Conservation (phyloP, 2,329 filamentous ascomycete genomes). For the Aspergillus fructus region DNA sequence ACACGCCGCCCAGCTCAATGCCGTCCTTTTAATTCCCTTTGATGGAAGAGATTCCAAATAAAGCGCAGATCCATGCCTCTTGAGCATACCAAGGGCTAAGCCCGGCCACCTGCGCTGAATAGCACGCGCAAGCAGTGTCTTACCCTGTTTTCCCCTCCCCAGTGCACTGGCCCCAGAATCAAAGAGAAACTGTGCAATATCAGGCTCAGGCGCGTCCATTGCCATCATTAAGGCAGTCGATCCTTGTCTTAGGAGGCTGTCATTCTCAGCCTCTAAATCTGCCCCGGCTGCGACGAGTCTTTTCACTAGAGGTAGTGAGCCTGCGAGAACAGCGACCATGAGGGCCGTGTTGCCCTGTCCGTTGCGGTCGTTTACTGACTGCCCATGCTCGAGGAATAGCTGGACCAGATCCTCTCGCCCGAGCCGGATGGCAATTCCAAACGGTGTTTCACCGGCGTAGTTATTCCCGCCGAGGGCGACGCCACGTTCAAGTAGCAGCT, state of each 20-base stretch:
- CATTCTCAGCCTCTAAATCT: neutral
- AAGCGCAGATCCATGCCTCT: neutral
- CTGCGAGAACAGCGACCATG: neutral
- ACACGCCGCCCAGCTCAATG: neutral
- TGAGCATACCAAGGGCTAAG: neutral
- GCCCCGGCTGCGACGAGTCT: neutral
- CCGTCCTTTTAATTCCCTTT: neutral
- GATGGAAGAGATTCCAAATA: neutral
- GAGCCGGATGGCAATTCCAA: neutral
- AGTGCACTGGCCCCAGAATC: neutral
- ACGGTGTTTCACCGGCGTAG: neutral
- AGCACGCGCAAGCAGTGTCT: neutral
- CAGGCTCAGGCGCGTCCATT: neutral
- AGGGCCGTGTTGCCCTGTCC: neutral
- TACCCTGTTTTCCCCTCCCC: neutral
- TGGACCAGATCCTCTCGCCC: neutral
- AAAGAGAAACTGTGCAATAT: neutral
- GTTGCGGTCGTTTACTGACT: neutral
- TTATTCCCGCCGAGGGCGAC: neutral
- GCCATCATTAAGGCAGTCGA: neutral
- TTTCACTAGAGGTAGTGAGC: neutral
- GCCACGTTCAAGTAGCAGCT: neutral
- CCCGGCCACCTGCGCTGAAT: neutral
- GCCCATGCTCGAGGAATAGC: neutral
- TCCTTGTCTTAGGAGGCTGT: neutral